Conservation (phyloP, 306 rosid genomes). For the Carpinus viminea region DNA sequence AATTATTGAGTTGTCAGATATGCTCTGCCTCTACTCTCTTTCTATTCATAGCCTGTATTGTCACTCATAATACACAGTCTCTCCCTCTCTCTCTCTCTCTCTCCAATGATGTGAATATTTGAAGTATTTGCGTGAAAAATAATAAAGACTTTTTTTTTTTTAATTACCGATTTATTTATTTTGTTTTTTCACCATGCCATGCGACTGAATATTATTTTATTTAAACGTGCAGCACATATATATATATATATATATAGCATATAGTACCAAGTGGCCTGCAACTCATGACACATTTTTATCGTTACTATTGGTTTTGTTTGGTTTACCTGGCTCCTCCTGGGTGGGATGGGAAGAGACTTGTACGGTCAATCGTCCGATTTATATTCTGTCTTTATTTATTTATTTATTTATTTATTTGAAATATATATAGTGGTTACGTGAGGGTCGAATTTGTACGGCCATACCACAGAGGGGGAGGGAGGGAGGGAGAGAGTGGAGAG, state of each 20-base stretch:
- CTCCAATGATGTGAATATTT: too few species aligned
- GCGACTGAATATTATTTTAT: background rate
- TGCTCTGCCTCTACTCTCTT: too few species aligned
- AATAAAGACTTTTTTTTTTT: too few species aligned
- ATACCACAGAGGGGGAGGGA: background rate
- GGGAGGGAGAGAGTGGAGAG: background rate
- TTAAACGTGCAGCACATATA: background rate
- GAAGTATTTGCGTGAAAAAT: too few species aligned
- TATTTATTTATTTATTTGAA: too few species aligned
- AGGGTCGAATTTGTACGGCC: conserved; percentile 16
- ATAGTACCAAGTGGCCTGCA: background rate
- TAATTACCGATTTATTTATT: too few species aligned
- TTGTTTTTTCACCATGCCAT: background rate
- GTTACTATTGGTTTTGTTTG: background rate
- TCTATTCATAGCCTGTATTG: too few species aligned
- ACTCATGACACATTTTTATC: background rate
- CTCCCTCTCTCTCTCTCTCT: background rate
- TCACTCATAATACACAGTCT: background rate
- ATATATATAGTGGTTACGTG: conserved; percentile 20
- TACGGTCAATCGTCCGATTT: background rate
- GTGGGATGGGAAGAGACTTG: background rate
- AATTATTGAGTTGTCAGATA: too few species aligned
- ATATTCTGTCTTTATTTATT: background rate
- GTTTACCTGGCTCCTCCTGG: background rate
- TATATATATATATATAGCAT: too few species aligned